Evolutionary conservation across 306 rosid species (phyloP).

Genomic region (Acacia crassicarpa): DNA sequence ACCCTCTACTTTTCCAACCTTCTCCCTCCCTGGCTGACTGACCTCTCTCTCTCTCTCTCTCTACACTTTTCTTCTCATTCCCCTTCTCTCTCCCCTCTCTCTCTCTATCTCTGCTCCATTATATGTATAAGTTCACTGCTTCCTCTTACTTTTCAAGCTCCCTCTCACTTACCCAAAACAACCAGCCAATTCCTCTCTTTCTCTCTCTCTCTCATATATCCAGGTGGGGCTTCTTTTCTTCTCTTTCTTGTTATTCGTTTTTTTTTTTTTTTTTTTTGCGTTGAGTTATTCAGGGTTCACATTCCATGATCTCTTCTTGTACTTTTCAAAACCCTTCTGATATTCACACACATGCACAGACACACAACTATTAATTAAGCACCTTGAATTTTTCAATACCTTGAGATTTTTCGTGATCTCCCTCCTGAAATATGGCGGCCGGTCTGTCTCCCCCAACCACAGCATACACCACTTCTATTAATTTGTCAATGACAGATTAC

Average conservation of each 20-base stretch:
- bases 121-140: not conserved
- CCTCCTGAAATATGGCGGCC: not conserved
- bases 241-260: not conserved
- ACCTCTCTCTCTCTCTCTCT: constrained; percentile 22
- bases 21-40: constrained; percentile 5
- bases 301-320: not conserved
- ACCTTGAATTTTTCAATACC: constrained; percentile 26
- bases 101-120: not conserved
- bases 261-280: not conserved
- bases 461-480: not conserved
- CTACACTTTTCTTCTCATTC: not conserved
- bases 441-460: not conserved
- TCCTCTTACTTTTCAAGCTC: constrained; percentile 56
- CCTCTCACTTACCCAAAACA: not conserved
- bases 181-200: constrained; percentile 24
- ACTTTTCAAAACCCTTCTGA: constrained; percentile 51
- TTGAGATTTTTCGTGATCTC: not conserved
- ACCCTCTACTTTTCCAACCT: constrained; percentile 74
- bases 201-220: not conserved
- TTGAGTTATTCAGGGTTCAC: not conserved
- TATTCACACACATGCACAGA: not conserved
- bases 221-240: constrained; percentile 30
- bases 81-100: not conserved
- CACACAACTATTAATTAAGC: not conserved
- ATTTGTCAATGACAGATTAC: not conserved